phyloP scores from a whole-genome alignment of 306 rosid genomes.

The Cajanus cajan region DNA sequence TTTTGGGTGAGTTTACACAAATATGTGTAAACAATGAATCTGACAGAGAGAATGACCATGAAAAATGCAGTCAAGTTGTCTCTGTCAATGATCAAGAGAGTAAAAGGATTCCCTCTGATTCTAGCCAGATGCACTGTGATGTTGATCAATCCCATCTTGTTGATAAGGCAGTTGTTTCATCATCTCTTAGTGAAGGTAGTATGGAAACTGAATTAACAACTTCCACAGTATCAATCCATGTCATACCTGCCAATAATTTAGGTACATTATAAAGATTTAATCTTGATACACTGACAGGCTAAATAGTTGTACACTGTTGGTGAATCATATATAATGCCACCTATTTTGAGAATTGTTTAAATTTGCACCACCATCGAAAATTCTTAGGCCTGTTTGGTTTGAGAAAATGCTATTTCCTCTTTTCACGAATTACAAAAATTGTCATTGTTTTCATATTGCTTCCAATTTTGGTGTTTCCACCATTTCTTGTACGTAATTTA shows the following conservation, averaged over 20 bases:
- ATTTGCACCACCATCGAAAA: background rate
- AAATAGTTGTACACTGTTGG: background rate
- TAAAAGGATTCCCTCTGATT: constrained; percentile 36
- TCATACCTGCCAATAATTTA: constrained; percentile 41
- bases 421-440: background rate
- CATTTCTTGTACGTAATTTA: background rate
- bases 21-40: constrained; percentile 33
- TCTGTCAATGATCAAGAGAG: constrained; percentile 45
- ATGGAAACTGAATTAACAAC: constrained; percentile 38
- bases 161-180: constrained; percentile 41
- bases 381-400: background rate
- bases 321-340: background rate
- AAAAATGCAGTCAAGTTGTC: constrained; percentile 29
- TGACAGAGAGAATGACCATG: constrained; percentile 31
- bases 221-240: constrained; percentile 31
- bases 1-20: constrained; percentile 47
- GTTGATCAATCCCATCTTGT: constrained; percentile 39
- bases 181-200: constrained; percentile 36
- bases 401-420: background rate
- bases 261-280: constrained; percentile 46
- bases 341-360: background rate
- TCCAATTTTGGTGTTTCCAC: background rate
- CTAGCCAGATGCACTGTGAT: constrained; percentile 36
- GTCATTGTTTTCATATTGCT: background rate
- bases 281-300: background rate